Conservation (phyloP, 148 eudicot genomes). For the Cornus suecica region DNA sequence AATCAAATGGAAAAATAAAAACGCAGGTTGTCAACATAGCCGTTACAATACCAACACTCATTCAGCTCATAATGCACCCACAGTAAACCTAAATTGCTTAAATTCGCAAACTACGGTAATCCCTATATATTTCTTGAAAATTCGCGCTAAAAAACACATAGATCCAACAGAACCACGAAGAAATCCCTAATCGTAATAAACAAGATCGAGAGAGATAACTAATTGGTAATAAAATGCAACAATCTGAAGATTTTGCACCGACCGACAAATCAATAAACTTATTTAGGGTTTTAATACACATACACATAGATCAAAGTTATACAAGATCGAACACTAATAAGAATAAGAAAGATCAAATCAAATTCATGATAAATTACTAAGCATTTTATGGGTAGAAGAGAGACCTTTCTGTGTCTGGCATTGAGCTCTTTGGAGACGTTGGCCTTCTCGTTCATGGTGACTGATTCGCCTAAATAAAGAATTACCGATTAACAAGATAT, state of each 20-base stretch:
- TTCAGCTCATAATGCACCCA: neutral
- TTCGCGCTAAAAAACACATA: neutral
- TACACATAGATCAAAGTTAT: slow-evolving; percentile 12
- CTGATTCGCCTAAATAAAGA: slow-evolving; percentile 1
- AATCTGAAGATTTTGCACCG: neutral
- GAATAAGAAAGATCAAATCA: neutral
- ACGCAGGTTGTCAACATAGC: neutral
- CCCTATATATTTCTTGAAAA: neutral
- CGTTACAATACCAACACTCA: neutral
- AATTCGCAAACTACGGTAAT: neutral
- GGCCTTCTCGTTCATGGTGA: slow-evolving; percentile 82
- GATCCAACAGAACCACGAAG: neutral
- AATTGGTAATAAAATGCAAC: too few species aligned
- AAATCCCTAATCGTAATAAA: neutral
- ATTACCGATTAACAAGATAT: neutral
- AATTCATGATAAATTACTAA: slow-evolving; percentile 1
- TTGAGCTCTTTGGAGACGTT: slow-evolving; percentile 88
- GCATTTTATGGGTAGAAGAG: neutral
- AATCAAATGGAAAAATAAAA: neutral
- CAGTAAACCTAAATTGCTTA: neutral
- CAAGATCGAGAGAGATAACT: neutral
- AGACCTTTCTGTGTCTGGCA: slow-evolving; percentile 84
- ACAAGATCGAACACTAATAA: neutral
- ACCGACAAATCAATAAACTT: neutral
- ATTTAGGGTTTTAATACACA: neutral